phyloP scores from a whole-genome alignment of 1,284 basidiomycete genomes.

The Sphaerobolus stellatus region DNA sequence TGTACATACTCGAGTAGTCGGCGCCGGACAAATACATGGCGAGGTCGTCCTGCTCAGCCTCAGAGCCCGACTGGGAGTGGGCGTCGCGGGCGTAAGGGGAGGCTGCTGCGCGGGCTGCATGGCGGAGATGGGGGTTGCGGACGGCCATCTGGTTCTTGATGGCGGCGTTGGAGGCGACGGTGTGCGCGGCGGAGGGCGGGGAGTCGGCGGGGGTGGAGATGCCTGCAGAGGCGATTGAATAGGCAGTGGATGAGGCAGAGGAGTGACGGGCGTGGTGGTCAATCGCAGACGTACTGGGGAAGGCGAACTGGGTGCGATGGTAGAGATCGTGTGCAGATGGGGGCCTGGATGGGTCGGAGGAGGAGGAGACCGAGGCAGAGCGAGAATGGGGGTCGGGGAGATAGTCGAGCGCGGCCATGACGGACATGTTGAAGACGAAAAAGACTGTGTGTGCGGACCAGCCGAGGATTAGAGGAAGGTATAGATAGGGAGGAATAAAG shows the following conservation, averaged over 20 bases:
- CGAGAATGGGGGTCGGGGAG: constrained; percentile 64
- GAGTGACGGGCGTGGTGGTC: constrained; percentile 41
- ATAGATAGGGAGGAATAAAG: too few species aligned
- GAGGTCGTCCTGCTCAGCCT: constrained; percentile 75
- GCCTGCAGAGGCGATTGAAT: constrained; percentile 31
- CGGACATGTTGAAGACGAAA: constrained; percentile 3
- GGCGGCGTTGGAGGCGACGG: constrained; percentile 48
- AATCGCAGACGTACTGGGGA: constrained; percentile 13
- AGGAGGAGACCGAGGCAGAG: constrained; percentile 73
- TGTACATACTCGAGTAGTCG: constrained; percentile 10
- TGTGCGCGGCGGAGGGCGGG: constrained; percentile 67
- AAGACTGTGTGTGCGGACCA: too few species aligned
- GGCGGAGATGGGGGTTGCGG: constrained; percentile 61
- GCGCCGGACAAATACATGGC: constrained; percentile 45
- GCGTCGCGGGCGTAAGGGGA: constrained; percentile 81
- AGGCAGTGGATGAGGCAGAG: constrained; percentile 37
- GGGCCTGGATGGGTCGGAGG: constrained; percentile 46
- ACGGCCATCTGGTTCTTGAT: constrained; percentile 67
- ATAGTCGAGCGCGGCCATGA: constrained; percentile 13
- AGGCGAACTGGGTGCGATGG: constrained; percentile 14
- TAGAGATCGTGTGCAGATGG: constrained; percentile 41
- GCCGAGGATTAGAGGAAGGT: too few species aligned
- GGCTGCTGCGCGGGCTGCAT: constrained; percentile 62
- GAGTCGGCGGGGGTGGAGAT: constrained; percentile 56
- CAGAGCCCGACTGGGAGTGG: constrained; percentile 74